Conservation (phyloP, 148 eudicot species). For the Chenopodium quinoa region DNA sequence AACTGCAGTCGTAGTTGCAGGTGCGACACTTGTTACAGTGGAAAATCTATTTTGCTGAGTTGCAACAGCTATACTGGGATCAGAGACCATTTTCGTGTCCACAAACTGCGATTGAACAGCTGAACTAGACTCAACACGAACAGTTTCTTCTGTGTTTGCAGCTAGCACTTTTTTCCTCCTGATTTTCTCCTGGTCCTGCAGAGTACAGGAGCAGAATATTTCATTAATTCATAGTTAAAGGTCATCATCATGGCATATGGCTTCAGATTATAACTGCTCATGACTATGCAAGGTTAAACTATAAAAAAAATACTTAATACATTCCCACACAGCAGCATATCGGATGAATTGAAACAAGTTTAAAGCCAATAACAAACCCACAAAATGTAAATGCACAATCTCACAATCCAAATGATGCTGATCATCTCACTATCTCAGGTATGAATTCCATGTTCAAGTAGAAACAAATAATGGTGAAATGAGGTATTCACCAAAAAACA, state of each 20-base stretch:
- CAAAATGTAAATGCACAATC: background rate
- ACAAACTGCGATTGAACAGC: conserved; percentile 38
- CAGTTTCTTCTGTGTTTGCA: conserved; percentile 43
- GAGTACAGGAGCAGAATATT: background rate
- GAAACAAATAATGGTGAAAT: background rate
- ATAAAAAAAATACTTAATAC: too few species aligned
- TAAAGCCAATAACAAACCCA: background rate
- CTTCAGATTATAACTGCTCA: background rate
- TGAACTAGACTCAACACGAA: conserved; percentile 40
- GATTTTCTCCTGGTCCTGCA: conserved; percentile 62
- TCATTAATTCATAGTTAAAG: background rate
- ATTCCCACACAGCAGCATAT: background rate
- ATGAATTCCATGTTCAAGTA: background rate
- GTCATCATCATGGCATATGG: background rate
- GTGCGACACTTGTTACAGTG: conserved; percentile 29
- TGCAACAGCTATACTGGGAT: conserved; percentile 30
- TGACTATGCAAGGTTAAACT: background rate
- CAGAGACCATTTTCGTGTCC: conserved; percentile 39
- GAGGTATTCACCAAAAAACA: background rate
- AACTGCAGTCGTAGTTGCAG: background rate
- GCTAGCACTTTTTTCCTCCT: conserved; percentile 57
- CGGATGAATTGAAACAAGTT: background rate
- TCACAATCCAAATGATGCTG: too few species aligned
- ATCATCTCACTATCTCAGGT: background rate
- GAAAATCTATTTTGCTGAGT: conserved; percentile 30